Evolutionary conservation across 148 eudicot genomes (phyloP), one percentile per base, ranked within the genome.

Genomic region (Vaccinium macrocarpon): DNA sequence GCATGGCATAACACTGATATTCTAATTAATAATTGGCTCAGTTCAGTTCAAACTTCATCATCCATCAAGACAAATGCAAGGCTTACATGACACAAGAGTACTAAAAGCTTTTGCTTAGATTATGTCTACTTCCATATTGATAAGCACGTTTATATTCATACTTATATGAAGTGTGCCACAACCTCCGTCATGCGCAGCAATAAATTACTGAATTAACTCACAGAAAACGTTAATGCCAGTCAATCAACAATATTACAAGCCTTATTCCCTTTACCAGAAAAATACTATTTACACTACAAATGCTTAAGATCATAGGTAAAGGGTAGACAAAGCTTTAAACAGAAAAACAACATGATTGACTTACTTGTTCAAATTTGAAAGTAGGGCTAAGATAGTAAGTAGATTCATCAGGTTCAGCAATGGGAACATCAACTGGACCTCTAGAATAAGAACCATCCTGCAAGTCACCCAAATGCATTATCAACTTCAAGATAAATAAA

Each of bases 371-470:
- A 88, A 97, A 97, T 87, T 93, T 95, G 85, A 89, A 92, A 68
- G 94, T 97, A 84, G 99, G 98, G 83, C 95, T 93, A 83, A 91
- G 91, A 83, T 85, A 97, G 84, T 97, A 94, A 2, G 90, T 84
- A 51, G 98, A 89, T 72, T 91, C 96, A 85, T 88, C 90, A 77
- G 75, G 85, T 87, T 90, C 96, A 68, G 94, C 93, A 86, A 97
- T 91, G 46, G 98, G 98, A 87, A 97, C 93, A 72, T 93, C 94
- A 90, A 95, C 93, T 72, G 99, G 98, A 84, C 99, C 99, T 88
- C 99, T 93, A 35, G 99, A 97, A 83, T 95, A 97, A 72, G 99
- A 95, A 84, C 99, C 99, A 86, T 97, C 99, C 99, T 97, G 90
- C 76, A 89, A 79, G 84, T 13, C 81, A 83, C 35, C 62, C 77